phyloP scores from a whole-genome alignment of 2,329 filamentous ascomycete species.

The Alternaria infectoria region DNA sequence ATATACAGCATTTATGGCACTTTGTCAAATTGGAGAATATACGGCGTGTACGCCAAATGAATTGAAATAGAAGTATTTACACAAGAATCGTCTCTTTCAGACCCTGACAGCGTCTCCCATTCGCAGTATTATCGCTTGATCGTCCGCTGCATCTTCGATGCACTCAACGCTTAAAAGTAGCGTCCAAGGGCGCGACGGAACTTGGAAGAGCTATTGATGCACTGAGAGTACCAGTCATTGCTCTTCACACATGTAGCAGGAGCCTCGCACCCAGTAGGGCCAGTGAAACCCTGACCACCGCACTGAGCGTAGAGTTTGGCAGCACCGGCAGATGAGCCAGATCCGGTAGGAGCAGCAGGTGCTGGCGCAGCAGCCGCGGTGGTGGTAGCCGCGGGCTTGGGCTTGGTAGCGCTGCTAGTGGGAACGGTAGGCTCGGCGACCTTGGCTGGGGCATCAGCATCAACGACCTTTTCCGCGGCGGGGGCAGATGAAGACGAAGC shows the following conservation, averaged over 20 bases:
- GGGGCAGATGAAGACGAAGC: conserved; percentile 6
- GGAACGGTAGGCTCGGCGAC: not conserved
- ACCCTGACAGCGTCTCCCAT: not conserved
- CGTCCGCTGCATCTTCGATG: fast-evolving
- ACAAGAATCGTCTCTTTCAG: not conserved
- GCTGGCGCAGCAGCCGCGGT: not conserved
- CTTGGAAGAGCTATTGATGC: conserved; percentile 25
- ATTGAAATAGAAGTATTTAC: not conserved
- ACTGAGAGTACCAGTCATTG: conserved; percentile 54
- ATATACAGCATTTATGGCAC: not conserved
- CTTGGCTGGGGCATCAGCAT: not conserved
- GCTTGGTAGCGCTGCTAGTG: not conserved
- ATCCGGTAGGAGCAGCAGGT: not conserved
- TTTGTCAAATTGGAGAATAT: not conserved
- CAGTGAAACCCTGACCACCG: conserved; percentile 50
- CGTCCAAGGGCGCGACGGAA: conserved; percentile 9
- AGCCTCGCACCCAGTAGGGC: conserved; percentile 44
- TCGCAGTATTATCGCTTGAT: fast-evolving
- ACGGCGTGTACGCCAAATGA: not conserved
- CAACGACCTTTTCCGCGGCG: not conserved
- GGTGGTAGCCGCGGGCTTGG: not conserved
- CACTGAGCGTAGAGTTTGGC: conserved; percentile 44
- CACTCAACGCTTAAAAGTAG: not conserved
- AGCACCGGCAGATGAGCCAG: not conserved
- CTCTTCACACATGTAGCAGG: conserved; percentile 44